Evolutionary conservation across 2,329 filamentous ascomycete species (phyloP), one percentile per base, ranked within the genome.

Genomic region (Cladosporium cucumerinum): DNA sequence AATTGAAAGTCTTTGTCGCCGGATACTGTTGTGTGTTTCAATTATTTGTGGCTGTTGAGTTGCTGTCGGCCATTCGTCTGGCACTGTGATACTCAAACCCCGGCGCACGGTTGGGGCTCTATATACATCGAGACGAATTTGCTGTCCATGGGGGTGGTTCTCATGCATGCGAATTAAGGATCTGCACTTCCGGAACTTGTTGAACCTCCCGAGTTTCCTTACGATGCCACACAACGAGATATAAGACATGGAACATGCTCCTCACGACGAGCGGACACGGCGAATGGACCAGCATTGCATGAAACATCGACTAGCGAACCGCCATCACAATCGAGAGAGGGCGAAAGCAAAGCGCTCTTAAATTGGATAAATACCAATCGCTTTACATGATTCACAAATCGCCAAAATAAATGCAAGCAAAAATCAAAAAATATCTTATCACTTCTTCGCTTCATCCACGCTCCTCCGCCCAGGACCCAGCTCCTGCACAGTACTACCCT

Each of bases 401-500:
- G 49, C 26, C 21, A n/a, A 32, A 32, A 25, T 16, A 21, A 46
- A 3, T 5, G 39, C 26, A 52, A 54, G 11, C 28, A n/a, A 54
- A n/a, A 18, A 7, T 14, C 30, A 25, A 26, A 25, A 26, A 23
- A 14, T 18, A 8, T 25, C 11, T 7, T n/a, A 66, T 65, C 63
- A 62, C 66, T 66, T 67, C 55, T 64, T 65, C 28, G 60, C 63
- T 2, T 49, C 48, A 39, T 64, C 61, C 36, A 63, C 62, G 23
- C 55, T 57, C 57, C 62, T 66, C 65, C 58, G 54, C 51, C 62
- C 62, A 23, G 62, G 46, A 18, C 62, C 62, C 30, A 64, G 5
- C 30, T 64, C 73, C 12, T 71, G 66, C 11, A 73, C 68, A 49
- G 72, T 69, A 25, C 65, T 69, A 0, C 71, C 72, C 36, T 69